Conservation (phyloP, 2,329 filamentous ascomycete species). For the Paraconiothyrium sp. region DNA sequence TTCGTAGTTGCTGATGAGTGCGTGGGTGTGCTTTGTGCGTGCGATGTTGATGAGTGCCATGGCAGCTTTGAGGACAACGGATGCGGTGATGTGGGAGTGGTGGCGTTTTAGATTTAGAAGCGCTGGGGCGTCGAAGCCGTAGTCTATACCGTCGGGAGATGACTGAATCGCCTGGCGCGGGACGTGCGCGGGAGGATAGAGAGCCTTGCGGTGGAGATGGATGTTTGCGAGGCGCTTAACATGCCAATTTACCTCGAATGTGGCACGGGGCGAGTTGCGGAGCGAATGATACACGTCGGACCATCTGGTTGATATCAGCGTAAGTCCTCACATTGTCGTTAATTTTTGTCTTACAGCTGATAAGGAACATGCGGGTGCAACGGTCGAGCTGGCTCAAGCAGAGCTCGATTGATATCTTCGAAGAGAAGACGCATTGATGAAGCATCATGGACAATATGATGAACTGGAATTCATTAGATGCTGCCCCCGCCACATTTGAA, state of each 20-base stretch:
- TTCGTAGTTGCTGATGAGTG: conserved; percentile 13
- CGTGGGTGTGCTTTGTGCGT: conserved; percentile 14
- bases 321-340: neutral
- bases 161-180: conserved; percentile 2
- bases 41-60: conserved; percentile 13
- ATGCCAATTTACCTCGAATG: conserved; percentile 8
- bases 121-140: conserved; percentile 11
- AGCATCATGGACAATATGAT: conserved; percentile 14
- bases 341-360: conserved; percentile 5
- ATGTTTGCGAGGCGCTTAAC: conserved; percentile 14
- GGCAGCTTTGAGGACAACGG: conserved; percentile 12
- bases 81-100: conserved; percentile 12
- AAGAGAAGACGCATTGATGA: conserved; percentile 12
- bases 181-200: conserved; percentile 8
- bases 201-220: conserved; percentile 10
- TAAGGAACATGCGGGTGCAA: conserved; percentile 7
- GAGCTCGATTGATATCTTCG: conserved; percentile 11
- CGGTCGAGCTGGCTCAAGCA: conserved; percentile 5
- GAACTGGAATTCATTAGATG: conserved; percentile 1
- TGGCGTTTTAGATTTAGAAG: conserved; percentile 11
- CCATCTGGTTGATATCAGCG: conserved; percentile 3
- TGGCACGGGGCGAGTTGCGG: conserved; percentile 10
- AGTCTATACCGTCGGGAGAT: conserved; percentile 12
- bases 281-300: conserved; percentile 10
- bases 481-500: neutral